A percentile compares a stretch with the other conserved stretches of the same genome.
Conservation (phyloP, 495 filamentous ascomycete species). For the Lophiostoma macrostomum region DNA sequence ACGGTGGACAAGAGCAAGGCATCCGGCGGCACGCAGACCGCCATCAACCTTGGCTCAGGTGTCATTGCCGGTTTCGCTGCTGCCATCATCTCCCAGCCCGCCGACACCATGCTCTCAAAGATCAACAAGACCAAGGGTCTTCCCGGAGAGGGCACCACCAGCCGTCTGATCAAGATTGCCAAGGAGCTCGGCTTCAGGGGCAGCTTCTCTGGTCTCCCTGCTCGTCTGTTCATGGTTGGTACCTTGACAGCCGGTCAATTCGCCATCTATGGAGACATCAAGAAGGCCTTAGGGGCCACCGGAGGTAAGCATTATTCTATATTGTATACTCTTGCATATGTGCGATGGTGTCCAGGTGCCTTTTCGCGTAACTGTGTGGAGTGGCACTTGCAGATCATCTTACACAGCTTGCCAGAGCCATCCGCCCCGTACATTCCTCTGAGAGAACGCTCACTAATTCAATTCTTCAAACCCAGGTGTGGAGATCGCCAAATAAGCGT, state of each 20-base stretch:
- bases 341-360: too few relatives aligned
- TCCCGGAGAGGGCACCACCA: conserved; percentile 89
- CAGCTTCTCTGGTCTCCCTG: conserved; percentile 87
- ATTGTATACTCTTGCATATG: too few relatives aligned
- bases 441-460: too few relatives aligned
- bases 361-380: too few relatives aligned
- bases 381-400: too few relatives aligned
- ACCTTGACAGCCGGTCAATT: conserved; percentile 90
- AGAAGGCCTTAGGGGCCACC: conserved; percentile 59
- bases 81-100: conserved; percentile 92
- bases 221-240: conserved; percentile 83
- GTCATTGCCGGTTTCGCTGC: conserved; percentile 97
- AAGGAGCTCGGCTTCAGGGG: conserved; percentile 90
- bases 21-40: conserved; percentile 73
- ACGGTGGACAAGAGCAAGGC: conserved; percentile 71
- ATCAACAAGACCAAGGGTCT: conserved; percentile 99
- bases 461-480: conserved; percentile 40
- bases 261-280: conserved; percentile 87
- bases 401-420: too few relatives aligned
- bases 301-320: too few relatives aligned
- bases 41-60: conserved; percentile 91
- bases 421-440: too few relatives aligned
- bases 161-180: conserved; percentile 90
- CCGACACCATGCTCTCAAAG: conserved; percentile 98
- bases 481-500: conserved; percentile 59